Conservation (phyloP, 805 yeast species). For the Wickerhamomyces chambardii region DNA sequence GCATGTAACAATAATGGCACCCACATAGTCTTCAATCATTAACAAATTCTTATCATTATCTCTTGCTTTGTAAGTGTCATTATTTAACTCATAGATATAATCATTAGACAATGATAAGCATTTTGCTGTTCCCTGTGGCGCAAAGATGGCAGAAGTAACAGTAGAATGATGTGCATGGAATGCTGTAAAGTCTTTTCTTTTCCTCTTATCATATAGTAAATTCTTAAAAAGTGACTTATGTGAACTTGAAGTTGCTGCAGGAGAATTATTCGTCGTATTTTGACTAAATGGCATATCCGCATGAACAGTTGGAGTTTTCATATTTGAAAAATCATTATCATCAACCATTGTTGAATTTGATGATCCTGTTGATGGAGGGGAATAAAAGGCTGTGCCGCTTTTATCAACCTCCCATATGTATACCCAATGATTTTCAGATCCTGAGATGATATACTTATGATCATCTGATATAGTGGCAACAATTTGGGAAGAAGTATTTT, state of each 20-base stretch:
- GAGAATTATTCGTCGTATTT: too few species aligned
- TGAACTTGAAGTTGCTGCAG: background rate
- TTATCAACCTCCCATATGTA: constrained; percentile 63
- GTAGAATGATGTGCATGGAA: constrained; percentile 72
- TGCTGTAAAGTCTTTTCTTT: constrained; percentile 53
- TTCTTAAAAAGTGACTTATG: background rate
- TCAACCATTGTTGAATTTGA: constrained; percentile 4
- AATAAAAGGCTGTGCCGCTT: too few species aligned
- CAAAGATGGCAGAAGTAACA: constrained; percentile 71
- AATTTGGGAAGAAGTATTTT: constrained; percentile 64
- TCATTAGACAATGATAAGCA: constrained; percentile 69
- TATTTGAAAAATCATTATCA: constrained; percentile 2
- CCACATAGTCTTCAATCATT: constrained; percentile 22
- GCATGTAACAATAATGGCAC: constrained; percentile 59
- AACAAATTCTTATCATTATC: constrained; percentile 10
- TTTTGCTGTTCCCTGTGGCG: constrained; percentile 61
- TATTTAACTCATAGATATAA: constrained; percentile 57
- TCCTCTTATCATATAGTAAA: constrained; percentile 18
- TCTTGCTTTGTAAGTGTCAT: constrained; percentile 15
- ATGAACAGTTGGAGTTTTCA: constrained; percentile 2
- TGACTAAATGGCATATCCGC: too few species aligned
- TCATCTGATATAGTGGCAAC: constrained; percentile 57
- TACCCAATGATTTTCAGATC: constrained; percentile 84
- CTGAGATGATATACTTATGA: constrained; percentile 51
- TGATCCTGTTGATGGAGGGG: background rate